A percentile compares a stretch with the other conserved stretches of the same genome.
Evolutionary conservation across 202 grass and related monocot species (phyloP).

Genomic region (Carex arenaria): DNA sequence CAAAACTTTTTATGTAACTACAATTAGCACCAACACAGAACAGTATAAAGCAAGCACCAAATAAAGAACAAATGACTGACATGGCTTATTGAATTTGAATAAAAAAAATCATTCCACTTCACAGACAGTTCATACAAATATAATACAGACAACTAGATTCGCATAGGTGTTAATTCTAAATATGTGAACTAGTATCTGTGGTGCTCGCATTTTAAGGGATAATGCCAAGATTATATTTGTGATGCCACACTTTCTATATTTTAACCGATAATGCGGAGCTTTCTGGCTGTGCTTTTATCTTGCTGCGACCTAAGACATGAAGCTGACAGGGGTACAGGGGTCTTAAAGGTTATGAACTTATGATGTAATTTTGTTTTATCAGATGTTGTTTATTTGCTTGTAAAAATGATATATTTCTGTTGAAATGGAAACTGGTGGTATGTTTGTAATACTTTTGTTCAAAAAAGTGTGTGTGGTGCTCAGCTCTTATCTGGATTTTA

Average conservation of each 20-base stretch:
- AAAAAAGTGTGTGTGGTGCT: background rate
- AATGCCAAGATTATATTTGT: background rate
- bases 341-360: background rate
- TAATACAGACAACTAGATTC: background rate
- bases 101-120: background rate
- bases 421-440: background rate
- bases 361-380: background rate
- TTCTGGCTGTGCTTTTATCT: background rate
- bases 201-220: background rate
- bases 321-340: background rate
- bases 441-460: background rate
- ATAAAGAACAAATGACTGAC: background rate
- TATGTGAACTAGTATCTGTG: background rate
- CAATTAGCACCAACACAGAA: background rate
- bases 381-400: background rate
- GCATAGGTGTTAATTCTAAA: background rate
- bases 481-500: background rate
- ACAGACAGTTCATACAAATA: background rate
- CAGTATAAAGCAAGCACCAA: background rate
- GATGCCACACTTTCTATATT: background rate
- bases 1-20: background rate
- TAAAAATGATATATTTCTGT: background rate
- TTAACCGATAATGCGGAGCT: too few species aligned
- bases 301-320: background rate
- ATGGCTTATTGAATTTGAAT: background rate